These are phyloP conservation scores for Trichomonascaceae sp. DNA, from an alignment of 1,139 yeast genomes.

Conservation along the genomic window DNA sequence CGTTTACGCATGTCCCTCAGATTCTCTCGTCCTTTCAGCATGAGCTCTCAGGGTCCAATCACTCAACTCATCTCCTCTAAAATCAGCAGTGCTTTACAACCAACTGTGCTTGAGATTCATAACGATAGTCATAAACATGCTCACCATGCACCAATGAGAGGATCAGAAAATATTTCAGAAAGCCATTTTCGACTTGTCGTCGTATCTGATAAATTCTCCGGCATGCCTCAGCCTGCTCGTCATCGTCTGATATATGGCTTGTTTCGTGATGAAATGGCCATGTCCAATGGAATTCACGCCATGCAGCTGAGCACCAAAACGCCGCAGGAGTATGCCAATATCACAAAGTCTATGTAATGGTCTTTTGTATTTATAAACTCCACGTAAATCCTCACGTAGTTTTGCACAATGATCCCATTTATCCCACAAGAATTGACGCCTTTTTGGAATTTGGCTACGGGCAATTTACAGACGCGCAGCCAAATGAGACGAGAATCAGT, in stretches of 20 bases:
- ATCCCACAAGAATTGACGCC: background rate
- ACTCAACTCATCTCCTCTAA: conserved; percentile 46
- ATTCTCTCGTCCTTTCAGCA: background rate
- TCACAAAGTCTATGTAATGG: background rate
- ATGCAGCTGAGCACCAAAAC: conserved; percentile 83
- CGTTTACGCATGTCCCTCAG: background rate
- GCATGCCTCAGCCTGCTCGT: conserved; percentile 64
- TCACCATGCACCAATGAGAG: conserved; percentile 79
- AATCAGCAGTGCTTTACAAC: conserved; percentile 43
- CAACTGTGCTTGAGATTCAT: conserved; percentile 48
- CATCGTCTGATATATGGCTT: conserved; percentile 71
- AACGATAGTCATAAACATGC: conserved; percentile 89
- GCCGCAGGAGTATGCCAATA: conserved; percentile 43
- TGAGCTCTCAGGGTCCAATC: conserved; percentile 36
- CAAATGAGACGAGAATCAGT: background rate
- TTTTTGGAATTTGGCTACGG: background rate
- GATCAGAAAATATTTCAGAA: conserved; percentile 67
- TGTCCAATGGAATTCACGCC: conserved; percentile 73
- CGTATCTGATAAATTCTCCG: conserved; percentile 64
- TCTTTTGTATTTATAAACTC: background rate
- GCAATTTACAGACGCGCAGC: background rate
- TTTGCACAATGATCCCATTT: background rate
- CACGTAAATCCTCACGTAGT: background rate
- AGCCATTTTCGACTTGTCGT: conserved; percentile 70
- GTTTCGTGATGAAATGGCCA: conserved; percentile 64